Percentiles rank a stretch among this genome's conserved stretches.
These are phyloP conservation scores for Cetradonia linearis DNA, from an alignment of 495 filamentous ascomycete species.

Conservation along the genomic window DNA sequence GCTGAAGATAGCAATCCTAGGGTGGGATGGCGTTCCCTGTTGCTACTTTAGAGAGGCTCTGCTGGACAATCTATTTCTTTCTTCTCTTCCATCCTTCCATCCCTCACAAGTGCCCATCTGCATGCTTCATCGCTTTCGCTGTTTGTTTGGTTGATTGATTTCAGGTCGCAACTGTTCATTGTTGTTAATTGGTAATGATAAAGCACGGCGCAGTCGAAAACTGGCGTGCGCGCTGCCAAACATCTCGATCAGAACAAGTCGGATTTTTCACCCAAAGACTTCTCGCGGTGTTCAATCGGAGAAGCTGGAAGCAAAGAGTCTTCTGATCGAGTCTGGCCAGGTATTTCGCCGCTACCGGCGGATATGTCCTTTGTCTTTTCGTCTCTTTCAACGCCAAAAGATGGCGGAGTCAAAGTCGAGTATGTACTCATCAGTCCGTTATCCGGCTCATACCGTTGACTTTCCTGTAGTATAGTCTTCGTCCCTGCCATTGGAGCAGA, in stretches of 20 bases:
- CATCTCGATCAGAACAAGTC: neutral
- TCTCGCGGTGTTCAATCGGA: neutral
- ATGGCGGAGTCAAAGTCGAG: conserved; percentile 30
- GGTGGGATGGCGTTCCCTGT: no score
- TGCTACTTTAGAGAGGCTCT: neutral
- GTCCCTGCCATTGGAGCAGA: conserved; percentile 38
- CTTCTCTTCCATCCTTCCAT: neutral
- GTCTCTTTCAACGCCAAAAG: conserved; percentile 8
- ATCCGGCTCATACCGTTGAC: conserved; percentile 10
- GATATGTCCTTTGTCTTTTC: conserved; percentile 20
- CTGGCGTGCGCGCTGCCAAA: neutral
- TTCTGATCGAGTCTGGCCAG: neutral
- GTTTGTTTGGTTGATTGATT: neutral
- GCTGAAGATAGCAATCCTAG: neutral
- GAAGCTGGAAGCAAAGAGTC: neutral
- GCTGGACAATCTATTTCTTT: neutral
- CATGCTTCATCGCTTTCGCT: neutral
- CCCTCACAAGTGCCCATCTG: neutral
- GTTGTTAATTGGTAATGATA: neutral
- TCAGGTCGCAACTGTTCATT: neutral
- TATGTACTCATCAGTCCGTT: conserved; percentile 21
- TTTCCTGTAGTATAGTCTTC: conserved; percentile 32
- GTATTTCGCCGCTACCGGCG: neutral
- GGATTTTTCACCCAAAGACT: neutral
- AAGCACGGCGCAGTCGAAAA: neutral